Base-by-base conservation (phyloP, 1,284 basidiomycete species). In the Cutaneotrichosporon sp. region DNA sequence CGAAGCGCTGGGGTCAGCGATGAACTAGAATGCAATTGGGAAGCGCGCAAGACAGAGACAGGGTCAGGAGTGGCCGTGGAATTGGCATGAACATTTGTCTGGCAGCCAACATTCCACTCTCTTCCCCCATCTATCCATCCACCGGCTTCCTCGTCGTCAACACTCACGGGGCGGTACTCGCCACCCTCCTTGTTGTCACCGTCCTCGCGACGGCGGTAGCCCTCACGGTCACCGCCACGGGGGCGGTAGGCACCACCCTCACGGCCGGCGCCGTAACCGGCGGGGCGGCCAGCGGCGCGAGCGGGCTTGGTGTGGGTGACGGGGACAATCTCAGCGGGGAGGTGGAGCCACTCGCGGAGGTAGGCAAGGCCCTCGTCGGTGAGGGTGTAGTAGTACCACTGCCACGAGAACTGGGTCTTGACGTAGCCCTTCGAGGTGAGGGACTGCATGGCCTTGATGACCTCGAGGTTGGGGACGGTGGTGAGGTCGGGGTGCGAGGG, bases 371-470 rank as follows among this genome's bases (percentile, higher is more conserved):
- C 94, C 82, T 97, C 93, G 66, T 91, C 89, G 75, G 93, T 97
- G 79, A 97, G 86, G 78, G 88, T 86, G 84, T 97, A 97, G 86
- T 96, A 95, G 83, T 92, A 94, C 86, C 87, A 92, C 79, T 93
- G 91, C 92, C 92, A 96, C 62, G 89, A 92, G 85, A 95, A 94
- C 81, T 95, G 95, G 72, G 96, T 98, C 88, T 98, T 97, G 83
- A 99, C 93, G 83, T 86, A 90, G 70, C 94, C 93, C 83, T 87
- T 90, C 67, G 94, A 97, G 80, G 92, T 98, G 75, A 99, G 86
- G 83, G 91, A 95, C 83, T 99, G 96, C 85, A 96, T 89, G 69
- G 93, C 93, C 88, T 99, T 99, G 88, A 99, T 97, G 76, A 99
- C 97, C 82, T 97, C 86, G 72, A 99, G 89, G 85, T 99, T 99